Evolutionary conservation across 2,329 filamentous ascomycete genomes (phyloP), one percentile per base, ranked within the genome.

Genomic region (Curvularia hawaiiensis): DNA sequence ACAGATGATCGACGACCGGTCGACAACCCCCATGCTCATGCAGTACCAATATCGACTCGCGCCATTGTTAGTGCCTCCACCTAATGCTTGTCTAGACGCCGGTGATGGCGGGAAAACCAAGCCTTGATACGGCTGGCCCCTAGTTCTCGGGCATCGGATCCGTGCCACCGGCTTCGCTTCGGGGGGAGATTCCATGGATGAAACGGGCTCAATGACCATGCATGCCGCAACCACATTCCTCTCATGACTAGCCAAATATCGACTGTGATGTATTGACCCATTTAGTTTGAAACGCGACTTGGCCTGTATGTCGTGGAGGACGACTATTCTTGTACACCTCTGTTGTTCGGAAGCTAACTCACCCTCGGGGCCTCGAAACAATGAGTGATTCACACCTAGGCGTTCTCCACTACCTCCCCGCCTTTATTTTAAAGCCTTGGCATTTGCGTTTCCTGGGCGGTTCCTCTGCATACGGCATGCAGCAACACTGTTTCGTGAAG

Each of bases 21-120:
- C 26, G 56, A 12, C 35, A 38, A 60, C 26, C 43, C 61, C 59
- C 56, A 62, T 62, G 56, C 61, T 55, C 51, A 39, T 59, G 50
- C 60, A 56, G 55, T 67, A 60, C 67, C 67, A 70, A 67, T 56
- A 45, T 65, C 65, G 62, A 66, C 50, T 60, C 52, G 60, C 49
- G 51, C 26, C 49, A 50, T 43, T 51, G 35, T 54, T 61, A 59
- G 52, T 35, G 50, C 48, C 55, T 30, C 24, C 33, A 53, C 60
- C 59, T 56, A 57, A 52, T 39, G 61, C 31, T 52, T 59, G 55
- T 43, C 52, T 48, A 62, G 59, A 49, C 54, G 51, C 61, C 60
- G 50, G 54, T 54, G 41, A 58, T 33, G 44, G 52, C 54, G 56
- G 58, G 39, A 57, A 55, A 58, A 58, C 43, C 52, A 67, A 60